phyloP scores from a whole-genome alignment of 1,139 yeast species.

The Cylindricascospora bacillispora region DNA sequence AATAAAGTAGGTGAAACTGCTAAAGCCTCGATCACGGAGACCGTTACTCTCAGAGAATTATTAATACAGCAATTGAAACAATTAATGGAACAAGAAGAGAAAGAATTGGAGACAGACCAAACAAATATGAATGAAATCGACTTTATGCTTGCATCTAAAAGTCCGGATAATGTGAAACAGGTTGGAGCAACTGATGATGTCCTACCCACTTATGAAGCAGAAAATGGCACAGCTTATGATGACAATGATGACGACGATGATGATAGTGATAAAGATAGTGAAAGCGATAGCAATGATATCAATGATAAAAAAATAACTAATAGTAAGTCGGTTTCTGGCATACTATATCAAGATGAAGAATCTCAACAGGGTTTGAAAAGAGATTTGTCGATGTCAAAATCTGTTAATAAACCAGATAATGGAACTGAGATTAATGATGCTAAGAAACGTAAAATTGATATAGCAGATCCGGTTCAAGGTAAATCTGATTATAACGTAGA shows the following conservation, averaged over 20 bases:
- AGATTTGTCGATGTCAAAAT: background rate
- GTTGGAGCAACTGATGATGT: conserved; percentile 9
- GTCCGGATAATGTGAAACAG: conserved; percentile 11
- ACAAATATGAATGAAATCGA: conserved; percentile 19
- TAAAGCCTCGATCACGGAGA: conserved; percentile 13
- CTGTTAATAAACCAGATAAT: conserved; percentile 1
- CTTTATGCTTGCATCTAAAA: conserved; percentile 16
- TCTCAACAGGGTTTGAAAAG: too few species aligned
- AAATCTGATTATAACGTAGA: conserved; percentile 5
- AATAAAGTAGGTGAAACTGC: conserved; percentile 18
- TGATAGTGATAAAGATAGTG: conserved; percentile 8
- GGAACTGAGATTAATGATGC: background rate
- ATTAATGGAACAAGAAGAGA: conserved; percentile 14
- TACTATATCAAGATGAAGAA: too few species aligned
- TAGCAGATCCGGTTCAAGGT: conserved; percentile 3
- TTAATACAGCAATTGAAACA: conserved; percentile 10
- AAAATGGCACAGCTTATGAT: too few species aligned
- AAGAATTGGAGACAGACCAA: conserved; percentile 13
- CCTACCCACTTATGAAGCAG: conserved; percentile 21
- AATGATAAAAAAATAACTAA: conserved; percentile 1
- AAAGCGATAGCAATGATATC: conserved; percentile 8
- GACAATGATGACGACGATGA: conserved; percentile 16
- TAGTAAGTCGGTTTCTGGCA: conserved; percentile 1
- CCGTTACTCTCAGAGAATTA: conserved; percentile 12
- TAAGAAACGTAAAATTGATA: conserved; percentile 1